Base-by-base conservation (phyloP, 2,329 filamentous ascomycete genomes). In the Phaeosphaeriaceae sp. region DNA sequence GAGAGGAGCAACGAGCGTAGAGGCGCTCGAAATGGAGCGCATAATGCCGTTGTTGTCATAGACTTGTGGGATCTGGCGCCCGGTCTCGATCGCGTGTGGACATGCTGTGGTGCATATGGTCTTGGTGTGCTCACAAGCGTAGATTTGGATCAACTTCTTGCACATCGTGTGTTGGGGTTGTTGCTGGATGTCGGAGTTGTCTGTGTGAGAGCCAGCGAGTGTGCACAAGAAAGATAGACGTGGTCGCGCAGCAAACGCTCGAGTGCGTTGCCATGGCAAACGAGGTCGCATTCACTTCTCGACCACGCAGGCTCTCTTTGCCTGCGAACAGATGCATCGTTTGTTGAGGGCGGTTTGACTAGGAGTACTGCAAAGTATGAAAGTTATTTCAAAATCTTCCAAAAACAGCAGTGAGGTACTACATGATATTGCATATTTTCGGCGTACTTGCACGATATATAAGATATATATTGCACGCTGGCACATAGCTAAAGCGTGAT, bases 81-180 rank as follows among this genome's bases (percentile, higher is more conserved):
- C 40, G n/a, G 60, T 52, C 9, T 52, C 49, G 55, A 70, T 52
- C 5, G 70, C 72, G 52, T 67, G 58, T 1, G 58, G 52, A 46
- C 73, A 75, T 17, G 70, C 67, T 5, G 72, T 75, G 17, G 61
- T 70, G 59, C 67, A 73, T 53, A 74, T 63, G 8, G 51, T 51
- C 26, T 70, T 71, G 11, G 49, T 55, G 66, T 71, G 66, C 24
- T 59, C 53, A 58, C 74, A 76, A 54, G 62, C 62, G 58, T 68
- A 70, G 49, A 65, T 44, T 58, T 75, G 69, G 52, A 70, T 17
- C 24, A 73, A 65, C 30, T 67, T 65, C 30, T 67, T 55, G 57
- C 72, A 75, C 72, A 73, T 74, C 2, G 17, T 40, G n/a, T n/a
- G n/a, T n/a, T n/a, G n/a, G n/a, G n/a, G n/a, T n/a, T n/a, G n/a